Conservation (phyloP, 1,139 yeast genomes). For the Candida tetrigidarum region DNA sequence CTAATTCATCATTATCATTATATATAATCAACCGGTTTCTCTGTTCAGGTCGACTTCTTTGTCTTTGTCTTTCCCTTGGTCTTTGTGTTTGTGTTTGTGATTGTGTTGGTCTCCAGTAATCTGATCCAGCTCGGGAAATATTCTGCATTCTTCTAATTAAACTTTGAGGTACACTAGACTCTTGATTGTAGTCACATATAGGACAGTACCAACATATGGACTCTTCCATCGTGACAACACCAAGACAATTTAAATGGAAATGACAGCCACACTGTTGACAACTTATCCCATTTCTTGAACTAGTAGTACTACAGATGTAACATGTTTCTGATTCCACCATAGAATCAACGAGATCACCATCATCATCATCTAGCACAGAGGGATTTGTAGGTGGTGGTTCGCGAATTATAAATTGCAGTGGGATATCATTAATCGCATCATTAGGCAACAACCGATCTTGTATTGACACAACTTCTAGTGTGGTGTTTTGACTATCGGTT, state of each 20-base stretch:
- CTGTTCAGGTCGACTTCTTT: background rate
- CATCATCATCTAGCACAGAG: conserved; percentile 5
- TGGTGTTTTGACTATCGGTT: conserved; percentile 14
- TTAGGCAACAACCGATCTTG: conserved; percentile 37
- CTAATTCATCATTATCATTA: conserved; percentile 39
- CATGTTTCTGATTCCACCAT: too few relatives aligned
- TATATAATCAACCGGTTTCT: conserved; percentile 25
- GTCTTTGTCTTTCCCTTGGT: background rate
- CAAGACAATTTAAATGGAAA: conserved; percentile 41
- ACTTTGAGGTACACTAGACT: conserved; percentile 20
- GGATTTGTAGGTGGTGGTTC: conserved; percentile 7
- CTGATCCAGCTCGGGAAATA: too few relatives aligned
- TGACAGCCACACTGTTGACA: conserved; percentile 39
- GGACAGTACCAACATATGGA: conserved; percentile 45
- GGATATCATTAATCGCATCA: conserved; percentile 45
- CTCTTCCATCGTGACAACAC: conserved; percentile 17
- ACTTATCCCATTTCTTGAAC: conserved; percentile 12
- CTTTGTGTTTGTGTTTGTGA: too few relatives aligned
- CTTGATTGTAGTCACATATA: conserved; percentile 45
- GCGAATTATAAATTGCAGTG: conserved; percentile 36
- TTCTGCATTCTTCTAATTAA: conserved; percentile 1
- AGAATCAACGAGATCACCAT: conserved; percentile 6
- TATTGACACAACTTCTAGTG: conserved; percentile 23
- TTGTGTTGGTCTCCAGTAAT: too few relatives aligned
- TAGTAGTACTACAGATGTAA: conserved; percentile 30